Percentiles rank a stretch among this genome's conserved stretches.
These are phyloP conservation scores for Yarrowia sp. DNA, from an alignment of 805 yeast species.

Conservation along the genomic window DNA sequence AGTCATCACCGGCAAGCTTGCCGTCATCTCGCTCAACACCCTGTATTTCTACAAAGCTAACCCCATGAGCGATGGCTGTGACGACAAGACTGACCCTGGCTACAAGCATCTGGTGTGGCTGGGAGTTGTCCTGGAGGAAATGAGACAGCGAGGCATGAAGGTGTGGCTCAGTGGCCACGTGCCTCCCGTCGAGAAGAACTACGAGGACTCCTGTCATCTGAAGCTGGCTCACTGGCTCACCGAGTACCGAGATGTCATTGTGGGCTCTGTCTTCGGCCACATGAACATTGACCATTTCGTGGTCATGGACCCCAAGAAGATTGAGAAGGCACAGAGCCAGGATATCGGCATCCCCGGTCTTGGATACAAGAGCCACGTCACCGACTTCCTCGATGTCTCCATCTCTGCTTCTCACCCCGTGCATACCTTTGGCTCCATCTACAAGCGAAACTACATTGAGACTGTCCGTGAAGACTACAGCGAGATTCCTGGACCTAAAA, in stretches of 20 bases:
- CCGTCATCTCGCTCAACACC: slow-evolving; percentile 80
- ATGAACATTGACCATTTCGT: slow-evolving; percentile 89
- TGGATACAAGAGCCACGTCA: slow-evolving; percentile 2
- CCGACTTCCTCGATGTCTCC: slow-evolving; percentile 1
- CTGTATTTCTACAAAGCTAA: slow-evolving; percentile 75
- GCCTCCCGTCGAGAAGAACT: slow-evolving; percentile 82
- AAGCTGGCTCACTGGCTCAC: slow-evolving; percentile 82
- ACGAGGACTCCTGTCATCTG: slow-evolving; percentile 72
- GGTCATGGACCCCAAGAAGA: slow-evolving; percentile 60
- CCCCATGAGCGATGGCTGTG: slow-evolving; percentile 84
- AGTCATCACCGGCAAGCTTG: slow-evolving; percentile 79
- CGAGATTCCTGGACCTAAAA: slow-evolving; percentile 53
- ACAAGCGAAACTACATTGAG: slow-evolving; percentile 70
- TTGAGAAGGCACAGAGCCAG: slow-evolving; percentile 26
- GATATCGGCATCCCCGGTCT: slow-evolving; percentile 15
- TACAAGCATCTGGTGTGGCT: slow-evolving; percentile 79
- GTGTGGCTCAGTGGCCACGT: slow-evolving; percentile 91
- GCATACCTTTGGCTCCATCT: slow-evolving; percentile 63
- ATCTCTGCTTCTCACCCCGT: slow-evolving; percentile 3
- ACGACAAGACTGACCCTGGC: slow-evolving; percentile 76
- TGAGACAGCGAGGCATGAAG: slow-evolving; percentile 76
- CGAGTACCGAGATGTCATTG: slow-evolving; percentile 81
- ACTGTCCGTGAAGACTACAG: slow-evolving; percentile 61
- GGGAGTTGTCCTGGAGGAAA: slow-evolving; percentile 73
- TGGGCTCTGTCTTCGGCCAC: slow-evolving; percentile 87